Percentiles rank a stretch among this genome's conserved stretches.
Evolutionary conservation across 352 stramenopile genomes (phyloP).

Genomic region (Pythium biforme): DNA sequence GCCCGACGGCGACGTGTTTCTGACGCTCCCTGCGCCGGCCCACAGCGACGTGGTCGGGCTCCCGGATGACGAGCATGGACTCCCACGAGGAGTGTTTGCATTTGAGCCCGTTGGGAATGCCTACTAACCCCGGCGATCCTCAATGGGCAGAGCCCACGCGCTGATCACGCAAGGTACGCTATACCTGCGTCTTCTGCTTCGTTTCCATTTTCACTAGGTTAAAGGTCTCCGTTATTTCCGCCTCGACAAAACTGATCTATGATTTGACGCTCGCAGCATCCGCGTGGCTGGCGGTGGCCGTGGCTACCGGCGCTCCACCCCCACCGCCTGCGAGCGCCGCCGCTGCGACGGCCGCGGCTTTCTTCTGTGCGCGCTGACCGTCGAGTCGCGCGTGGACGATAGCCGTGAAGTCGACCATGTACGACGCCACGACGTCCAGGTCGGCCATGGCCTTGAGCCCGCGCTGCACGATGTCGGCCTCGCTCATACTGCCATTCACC

Average conservation of each 20-base stretch:
- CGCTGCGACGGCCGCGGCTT: slow-evolving; percentile 34
- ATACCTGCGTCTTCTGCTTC: too few species aligned
- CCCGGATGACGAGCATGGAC: too few species aligned
- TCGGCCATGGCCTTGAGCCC: slow-evolving; percentile 84
- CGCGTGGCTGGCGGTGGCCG: slow-evolving; percentile 2
- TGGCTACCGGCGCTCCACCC: not conserved
- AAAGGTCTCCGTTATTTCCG: not conserved
- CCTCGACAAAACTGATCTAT: not conserved
- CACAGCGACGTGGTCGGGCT: not conserved
- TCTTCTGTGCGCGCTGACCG: slow-evolving; percentile 70
- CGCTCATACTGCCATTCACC: slow-evolving; percentile 50
- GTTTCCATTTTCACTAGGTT: too few species aligned
- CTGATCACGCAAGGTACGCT: too few species aligned
- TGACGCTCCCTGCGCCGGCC: slow-evolving; percentile 16
- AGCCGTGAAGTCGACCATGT: slow-evolving; percentile 92
- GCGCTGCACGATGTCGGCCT: slow-evolving; percentile 85
- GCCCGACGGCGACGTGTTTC: slow-evolving; percentile 15
- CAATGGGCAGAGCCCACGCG: too few species aligned
- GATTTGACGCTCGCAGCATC: slow-evolving; percentile 24
- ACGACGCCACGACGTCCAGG: slow-evolving; percentile 91
- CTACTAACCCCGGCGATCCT: too few species aligned
- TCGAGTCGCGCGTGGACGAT: slow-evolving; percentile 78
- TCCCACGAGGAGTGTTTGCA: too few species aligned
- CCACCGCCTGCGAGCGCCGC: not conserved
- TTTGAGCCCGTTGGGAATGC: too few species aligned